Percentiles rank a stretch among this genome's conserved stretches.
Evolutionary conservation across 1,284 basidiomycete species (phyloP).

Genomic region (Violaceomyces palustris): DNA sequence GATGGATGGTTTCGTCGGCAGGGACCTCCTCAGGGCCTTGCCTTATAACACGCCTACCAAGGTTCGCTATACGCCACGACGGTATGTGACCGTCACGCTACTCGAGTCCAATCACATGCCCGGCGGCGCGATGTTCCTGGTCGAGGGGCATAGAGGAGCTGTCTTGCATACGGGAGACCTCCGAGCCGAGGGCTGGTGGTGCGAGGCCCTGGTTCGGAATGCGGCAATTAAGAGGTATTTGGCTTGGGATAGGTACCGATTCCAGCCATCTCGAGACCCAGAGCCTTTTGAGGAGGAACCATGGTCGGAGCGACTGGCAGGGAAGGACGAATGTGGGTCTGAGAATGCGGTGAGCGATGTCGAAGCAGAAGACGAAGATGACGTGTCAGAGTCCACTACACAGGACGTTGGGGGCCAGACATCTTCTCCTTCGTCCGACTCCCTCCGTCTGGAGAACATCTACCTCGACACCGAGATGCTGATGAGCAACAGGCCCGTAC

Average conservation of each 20-base stretch:
- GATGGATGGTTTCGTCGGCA: slow-evolving; percentile 3
- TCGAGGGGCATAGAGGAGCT: slow-evolving; percentile 67
- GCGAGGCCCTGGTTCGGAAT: slow-evolving; percentile 65
- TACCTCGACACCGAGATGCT: slow-evolving; percentile 76
- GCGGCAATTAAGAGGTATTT: slow-evolving; percentile 70
- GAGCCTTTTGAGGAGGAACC: neutral
- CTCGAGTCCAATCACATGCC: slow-evolving; percentile 92
- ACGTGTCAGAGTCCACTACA: neutral
- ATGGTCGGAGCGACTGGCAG: neutral
- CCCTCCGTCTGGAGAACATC: slow-evolving; percentile 64
- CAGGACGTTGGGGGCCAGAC: neutral
- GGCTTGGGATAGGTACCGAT: slow-evolving; percentile 41
- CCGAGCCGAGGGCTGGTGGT: slow-evolving; percentile 73
- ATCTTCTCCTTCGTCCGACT: neutral
- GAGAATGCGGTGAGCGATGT: too few relatives aligned
- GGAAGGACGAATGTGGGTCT: too few relatives aligned
- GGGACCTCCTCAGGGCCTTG: slow-evolving; percentile 27
- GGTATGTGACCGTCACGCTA: slow-evolving; percentile 66
- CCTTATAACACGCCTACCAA: slow-evolving; percentile 61
- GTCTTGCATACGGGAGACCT: slow-evolving; percentile 89
- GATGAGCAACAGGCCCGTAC: slow-evolving; percentile 9
- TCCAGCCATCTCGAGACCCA: slow-evolving; percentile 2
- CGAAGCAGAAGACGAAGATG: too few relatives aligned
- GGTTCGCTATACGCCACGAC: slow-evolving; percentile 62
- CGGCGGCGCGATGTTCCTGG: slow-evolving; percentile 85